Conservation (phyloP, 2,329 filamentous ascomycete species). For the Pyricularia pennisetigena region DNA sequence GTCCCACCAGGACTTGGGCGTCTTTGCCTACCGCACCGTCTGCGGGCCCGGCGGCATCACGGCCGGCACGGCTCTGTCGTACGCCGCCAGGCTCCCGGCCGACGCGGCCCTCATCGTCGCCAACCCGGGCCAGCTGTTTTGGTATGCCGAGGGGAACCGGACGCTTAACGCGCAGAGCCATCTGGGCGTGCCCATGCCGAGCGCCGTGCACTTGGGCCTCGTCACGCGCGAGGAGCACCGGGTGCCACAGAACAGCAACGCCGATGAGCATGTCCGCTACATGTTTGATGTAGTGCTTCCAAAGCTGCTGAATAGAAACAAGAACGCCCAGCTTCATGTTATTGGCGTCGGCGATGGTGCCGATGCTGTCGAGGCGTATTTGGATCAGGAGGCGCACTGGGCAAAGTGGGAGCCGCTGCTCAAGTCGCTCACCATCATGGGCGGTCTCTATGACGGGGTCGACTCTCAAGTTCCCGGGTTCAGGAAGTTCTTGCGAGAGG, state of each 20-base stretch:
- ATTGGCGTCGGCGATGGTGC: constrained; percentile 62
- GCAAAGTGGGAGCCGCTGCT: constrained; percentile 29
- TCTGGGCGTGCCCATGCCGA: constrained; percentile 48
- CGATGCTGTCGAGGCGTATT: constrained; percentile 43
- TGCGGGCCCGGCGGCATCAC: constrained; percentile 56
- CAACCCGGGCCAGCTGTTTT: constrained; percentile 69
- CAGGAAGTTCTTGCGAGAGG: constrained; percentile 39
- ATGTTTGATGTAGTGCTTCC: constrained; percentile 57
- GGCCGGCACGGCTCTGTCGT: constrained; percentile 58
- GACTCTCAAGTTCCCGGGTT: constrained; percentile 33
- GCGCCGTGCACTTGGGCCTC: constrained; percentile 46
- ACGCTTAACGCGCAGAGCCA: constrained; percentile 51
- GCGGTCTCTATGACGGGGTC: constrained; percentile 29
- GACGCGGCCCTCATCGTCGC: constrained; percentile 59
- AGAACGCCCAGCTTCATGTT: constrained; percentile 52
- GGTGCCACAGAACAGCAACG: constrained; percentile 48
- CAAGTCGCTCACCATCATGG: constrained; percentile 38
- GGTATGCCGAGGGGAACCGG: constrained; percentile 55
- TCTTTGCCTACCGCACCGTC: constrained; percentile 61
- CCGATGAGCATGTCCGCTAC: constrained; percentile 52
- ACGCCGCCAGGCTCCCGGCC: constrained; percentile 39
- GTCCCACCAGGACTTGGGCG: constrained; percentile 58
- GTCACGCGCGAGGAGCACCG: constrained; percentile 47
- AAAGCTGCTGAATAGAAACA: constrained; percentile 25
- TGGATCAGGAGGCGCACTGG: constrained; percentile 47